Evolutionary conservation across 305 asterid genomes (phyloP).

Genomic region (Fraxinus nigra): DNA sequence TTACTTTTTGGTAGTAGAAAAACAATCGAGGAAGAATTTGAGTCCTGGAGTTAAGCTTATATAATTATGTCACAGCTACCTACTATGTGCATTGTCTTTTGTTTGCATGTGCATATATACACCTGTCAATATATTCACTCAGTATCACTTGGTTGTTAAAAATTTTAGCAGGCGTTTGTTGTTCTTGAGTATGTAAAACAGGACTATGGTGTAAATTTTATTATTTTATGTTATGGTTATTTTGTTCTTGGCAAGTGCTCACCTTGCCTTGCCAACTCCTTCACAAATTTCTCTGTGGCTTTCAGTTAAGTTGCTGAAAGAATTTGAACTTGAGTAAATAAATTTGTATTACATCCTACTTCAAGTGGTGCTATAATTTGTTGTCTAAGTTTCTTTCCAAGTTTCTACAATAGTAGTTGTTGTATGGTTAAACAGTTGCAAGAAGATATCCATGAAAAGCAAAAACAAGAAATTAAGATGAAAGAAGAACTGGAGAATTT

Average conservation of each 20-base stretch:
- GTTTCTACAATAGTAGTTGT: not conserved
- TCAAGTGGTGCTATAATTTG: not conserved
- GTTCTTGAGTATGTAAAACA: not conserved
- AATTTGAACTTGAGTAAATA: not conserved
- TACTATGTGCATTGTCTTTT: not conserved
- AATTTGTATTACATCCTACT: not conserved
- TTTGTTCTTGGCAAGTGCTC: not conserved
- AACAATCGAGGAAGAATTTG: not conserved
- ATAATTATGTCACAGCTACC: not conserved
- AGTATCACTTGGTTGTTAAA: not conserved
- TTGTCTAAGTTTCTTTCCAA: slow-evolving; percentile 7
- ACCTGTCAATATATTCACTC: not conserved
- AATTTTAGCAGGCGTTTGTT: not conserved
- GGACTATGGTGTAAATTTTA: not conserved
- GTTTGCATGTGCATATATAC: not conserved
- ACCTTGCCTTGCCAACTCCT: not conserved
- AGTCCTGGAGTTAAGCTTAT: not conserved
- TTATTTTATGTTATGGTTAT: not conserved
- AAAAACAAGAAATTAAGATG: slow-evolving; percentile 55
- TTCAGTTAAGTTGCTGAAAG: not conserved
- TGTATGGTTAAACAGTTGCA: slow-evolving; percentile 54
- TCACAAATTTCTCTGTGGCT: not conserved
- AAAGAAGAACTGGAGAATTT: slow-evolving; percentile 66
- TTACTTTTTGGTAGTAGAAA: not conserved
- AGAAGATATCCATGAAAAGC: slow-evolving; percentile 69